Evolutionary conservation across 306 rosid genomes (phyloP), one percentile per base, ranked within the genome.

Genomic region (Malus fusca): DNA sequence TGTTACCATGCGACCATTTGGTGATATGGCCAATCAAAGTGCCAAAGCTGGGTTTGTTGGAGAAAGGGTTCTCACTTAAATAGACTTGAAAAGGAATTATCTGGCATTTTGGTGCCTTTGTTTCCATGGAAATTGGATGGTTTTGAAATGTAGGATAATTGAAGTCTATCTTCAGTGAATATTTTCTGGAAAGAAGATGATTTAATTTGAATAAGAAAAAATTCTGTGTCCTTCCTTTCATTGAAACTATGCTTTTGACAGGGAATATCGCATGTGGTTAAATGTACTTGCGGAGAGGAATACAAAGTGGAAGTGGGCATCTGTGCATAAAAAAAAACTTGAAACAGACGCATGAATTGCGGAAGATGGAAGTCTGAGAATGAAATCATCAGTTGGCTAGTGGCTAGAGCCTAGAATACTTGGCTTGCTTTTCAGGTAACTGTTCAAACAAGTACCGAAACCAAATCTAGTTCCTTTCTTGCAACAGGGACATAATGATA

Each of bases 251-350:
- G 78, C 73, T 53, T 62, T 78, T 80, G 77, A 44, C 86, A 94
- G 98, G 91, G 82, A 68, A 87, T 91, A 70, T 78, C 83, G 83
- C 93, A 78, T 26, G 87, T 86, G 79, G 63, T 91, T 55, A 86
- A 84, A 78, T 94, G 98, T 83, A 80, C 90, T 79, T 94, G 98
- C 55, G 97, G 97, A 68, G 83, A 82, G 87, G 89, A 88, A 77
- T 91, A 81, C 85, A 79, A 77, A 67, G 88, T 90, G 68, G 84
- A 87, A 30, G 77, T 88, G 63, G 87, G 67, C 69, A 65, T 28
- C 52, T 74, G 77, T 80, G 64, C 67, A 58, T 71, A 64, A 82
- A 33, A 14, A 46, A 35, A 35, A 84, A 84, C 68, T 74, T 69
- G 77, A 61, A 79, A 74, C 69, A 33, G 2, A 0, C 22, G 52